phyloP scores from a whole-genome alignment of 805 yeast genomes.

The Jamesozyma hellenica region DNA sequence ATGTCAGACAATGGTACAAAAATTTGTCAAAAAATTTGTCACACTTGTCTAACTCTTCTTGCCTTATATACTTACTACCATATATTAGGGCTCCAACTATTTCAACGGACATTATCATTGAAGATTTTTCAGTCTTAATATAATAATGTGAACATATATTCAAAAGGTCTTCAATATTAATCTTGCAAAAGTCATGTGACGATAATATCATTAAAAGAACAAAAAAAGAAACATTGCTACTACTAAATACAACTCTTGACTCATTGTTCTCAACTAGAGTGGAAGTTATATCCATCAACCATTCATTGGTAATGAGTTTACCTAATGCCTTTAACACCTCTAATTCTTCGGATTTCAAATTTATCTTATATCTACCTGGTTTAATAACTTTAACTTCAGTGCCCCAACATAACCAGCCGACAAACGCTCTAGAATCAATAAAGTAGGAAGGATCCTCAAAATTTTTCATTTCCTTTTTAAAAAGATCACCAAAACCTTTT shows the following conservation, averaged over 20 bases:
- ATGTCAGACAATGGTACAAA: slow-evolving; percentile 37
- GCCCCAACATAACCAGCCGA: slow-evolving; percentile 77
- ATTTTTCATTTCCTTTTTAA: slow-evolving; percentile 44
- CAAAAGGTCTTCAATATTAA: slow-evolving; percentile 44
- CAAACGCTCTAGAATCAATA: slow-evolving; percentile 45
- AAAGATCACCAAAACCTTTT: slow-evolving; percentile 31
- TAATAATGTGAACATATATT: slow-evolving; percentile 41
- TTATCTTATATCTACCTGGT: slow-evolving; percentile 23
- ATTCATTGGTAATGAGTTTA: slow-evolving; percentile 38
- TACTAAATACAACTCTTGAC: slow-evolving; percentile 54
- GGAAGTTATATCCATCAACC: slow-evolving; percentile 45
- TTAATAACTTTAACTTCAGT: slow-evolving; percentile 35
- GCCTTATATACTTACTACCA: slow-evolving; percentile 36
- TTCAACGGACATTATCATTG: slow-evolving; percentile 70
- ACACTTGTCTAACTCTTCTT: slow-evolving; percentile 28
- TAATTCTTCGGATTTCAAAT: slow-evolving; percentile 35
- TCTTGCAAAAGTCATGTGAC: slow-evolving; percentile 31
- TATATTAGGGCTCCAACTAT: slow-evolving; percentile 53
- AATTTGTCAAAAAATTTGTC: slow-evolving; percentile 40
- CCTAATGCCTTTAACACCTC: slow-evolving; percentile 37
- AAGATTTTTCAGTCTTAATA: slow-evolving; percentile 57
- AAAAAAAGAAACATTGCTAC: slow-evolving; percentile 51
- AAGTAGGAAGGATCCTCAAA: slow-evolving; percentile 39
- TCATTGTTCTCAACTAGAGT: slow-evolving; percentile 60
- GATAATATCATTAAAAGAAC: slow-evolving; percentile 41